Evolutionary conservation across 108 stramenopile species (phyloP).

Genomic region (Nitzschia inconspicua): DNA sequence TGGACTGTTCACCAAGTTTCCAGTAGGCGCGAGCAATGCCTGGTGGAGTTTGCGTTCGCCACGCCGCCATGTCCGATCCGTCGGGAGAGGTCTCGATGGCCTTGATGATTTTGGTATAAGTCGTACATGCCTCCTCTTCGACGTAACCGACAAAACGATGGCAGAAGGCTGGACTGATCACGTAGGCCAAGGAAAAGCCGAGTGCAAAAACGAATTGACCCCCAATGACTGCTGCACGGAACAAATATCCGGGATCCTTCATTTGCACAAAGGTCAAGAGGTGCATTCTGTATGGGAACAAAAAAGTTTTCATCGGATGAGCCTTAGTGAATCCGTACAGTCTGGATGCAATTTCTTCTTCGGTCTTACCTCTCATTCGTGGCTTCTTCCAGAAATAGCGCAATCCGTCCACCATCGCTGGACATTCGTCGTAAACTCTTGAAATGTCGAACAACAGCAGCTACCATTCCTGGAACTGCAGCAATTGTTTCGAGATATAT

Average conservation of each 20-base stretch:
- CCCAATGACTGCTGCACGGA: conserved; percentile 64
- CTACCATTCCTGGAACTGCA: conserved; percentile 83
- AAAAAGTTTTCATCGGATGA: too few species aligned
- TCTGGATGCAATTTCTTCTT: too few species aligned
- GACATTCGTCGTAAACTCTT: conserved; percentile 86
- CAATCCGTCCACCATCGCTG: conserved; percentile 90
- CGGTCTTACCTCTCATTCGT: conserved; percentile 98
- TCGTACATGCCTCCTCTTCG: conserved; percentile 89
- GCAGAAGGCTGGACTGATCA: conserved; percentile 85
- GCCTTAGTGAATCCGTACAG: too few species aligned
- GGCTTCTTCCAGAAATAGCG: conserved; percentile 95
- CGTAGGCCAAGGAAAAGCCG: conserved; percentile 80
- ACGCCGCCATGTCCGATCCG: conserved; percentile 73
- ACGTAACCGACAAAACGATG: conserved; percentile 98
- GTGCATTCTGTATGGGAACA: conserved; percentile 93
- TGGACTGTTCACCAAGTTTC: conserved; percentile 86
- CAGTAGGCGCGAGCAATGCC: conserved; percentile 77
- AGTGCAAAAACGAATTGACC: conserved; percentile 83
- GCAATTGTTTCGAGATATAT: conserved; percentile 89
- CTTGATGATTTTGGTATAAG: conserved; percentile 89
- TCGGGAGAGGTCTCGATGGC: conserved; percentile 82
- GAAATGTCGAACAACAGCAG: conserved; percentile 90
- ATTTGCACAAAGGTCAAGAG: conserved; percentile 85
- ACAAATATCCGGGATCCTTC: conserved; percentile 69
- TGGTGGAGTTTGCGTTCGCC: conserved; percentile 71